Percentiles rank a stretch among this genome's conserved stretches.
Conservation (phyloP, 148 eudicot genomes). For the Cornus controversa region DNA sequence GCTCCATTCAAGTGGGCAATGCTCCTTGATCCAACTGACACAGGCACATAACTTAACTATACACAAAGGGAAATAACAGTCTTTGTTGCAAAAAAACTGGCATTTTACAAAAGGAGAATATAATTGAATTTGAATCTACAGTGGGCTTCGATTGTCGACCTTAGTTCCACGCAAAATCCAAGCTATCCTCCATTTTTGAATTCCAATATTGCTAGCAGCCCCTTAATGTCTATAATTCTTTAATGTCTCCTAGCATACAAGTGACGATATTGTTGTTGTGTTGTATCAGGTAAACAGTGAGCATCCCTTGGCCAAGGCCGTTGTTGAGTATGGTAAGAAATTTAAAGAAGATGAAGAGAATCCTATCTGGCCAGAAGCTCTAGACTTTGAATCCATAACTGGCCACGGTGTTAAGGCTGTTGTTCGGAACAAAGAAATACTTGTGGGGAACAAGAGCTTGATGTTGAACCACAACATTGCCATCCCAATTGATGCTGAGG, state of each 20-base stretch:
- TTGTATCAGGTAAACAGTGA: slow-evolving; percentile 74
- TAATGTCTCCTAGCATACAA: neutral
- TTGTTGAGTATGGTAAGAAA: slow-evolving; percentile 81
- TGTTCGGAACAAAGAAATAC: slow-evolving; percentile 55
- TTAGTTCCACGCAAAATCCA: no score
- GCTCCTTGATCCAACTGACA: no score
- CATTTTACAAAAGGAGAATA: no score
- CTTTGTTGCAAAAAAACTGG: no score
- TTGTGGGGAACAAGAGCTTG: slow-evolving; percentile 80
- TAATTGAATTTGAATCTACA: no score
- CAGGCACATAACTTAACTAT: no score
- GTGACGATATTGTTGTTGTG: neutral
- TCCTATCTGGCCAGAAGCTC: slow-evolving; percentile 62
- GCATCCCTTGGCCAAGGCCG: slow-evolving; percentile 91
- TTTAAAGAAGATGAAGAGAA: slow-evolving; percentile 57
- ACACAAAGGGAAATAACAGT: no score
- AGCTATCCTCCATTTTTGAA: neutral
- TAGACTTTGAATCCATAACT: slow-evolving; percentile 59
- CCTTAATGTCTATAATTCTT: neutral
- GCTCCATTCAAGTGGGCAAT: no score
- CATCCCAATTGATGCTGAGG: slow-evolving; percentile 64
- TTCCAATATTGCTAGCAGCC: neutral
- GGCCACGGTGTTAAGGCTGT: slow-evolving; percentile 85
- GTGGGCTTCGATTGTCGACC: no score
- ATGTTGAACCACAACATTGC: slow-evolving; percentile 56